Base-by-base conservation (phyloP, 2,329 filamentous ascomycete species). In the Diplodia seriata region DNA sequence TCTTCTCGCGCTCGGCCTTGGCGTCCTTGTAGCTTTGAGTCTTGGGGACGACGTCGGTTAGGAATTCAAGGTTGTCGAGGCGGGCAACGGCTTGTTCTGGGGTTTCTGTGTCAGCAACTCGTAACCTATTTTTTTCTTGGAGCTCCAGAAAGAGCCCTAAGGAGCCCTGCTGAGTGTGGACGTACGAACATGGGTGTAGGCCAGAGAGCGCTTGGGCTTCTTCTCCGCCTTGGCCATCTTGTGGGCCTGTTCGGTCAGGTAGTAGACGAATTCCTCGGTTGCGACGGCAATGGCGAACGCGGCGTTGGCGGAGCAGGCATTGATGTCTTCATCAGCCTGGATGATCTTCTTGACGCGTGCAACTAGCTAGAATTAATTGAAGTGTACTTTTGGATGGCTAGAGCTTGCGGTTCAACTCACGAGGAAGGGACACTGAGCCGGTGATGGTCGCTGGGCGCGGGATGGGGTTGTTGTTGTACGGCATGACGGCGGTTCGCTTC, bases 301-400 rank as follows among this genome's bases (percentile, higher is more conserved):
- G 66, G 94, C 94, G 76, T 97, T 97, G 79, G 94, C 97, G 56
- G 94, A 97, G 79, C 93, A 97, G 76, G 91, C 87, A 70, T 84
- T 85, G 70, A 97, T 91, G 70, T 97, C 94, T 53, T 92, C 89
- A 79, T 99, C 95, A 68, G 93, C 87, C 59, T 89, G 87, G 69
- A 99, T 92, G 77, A 99, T 97, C 82, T 97, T 97, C 82, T 97
- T 97, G 69, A 99, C 92, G 74, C 95, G 89, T 20, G 95, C 92
- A 67, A 98, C 95, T 98, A 7, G 23, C 14, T 12, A 3, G 26
- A 15, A 26, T 59, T 50, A 47, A 20, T 62, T 55, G 20, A 1
- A n/a, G 1, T 6, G 14, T 3, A n/a, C 12, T 12, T 20, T 29
- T 53, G n/a, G 40, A 15, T 23, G 3, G 36, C 26, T 15, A 57